Percentiles rank a stretch among this genome's conserved stretches.
phyloP scores from a whole-genome alignment of 2,329 filamentous ascomycete genomes.

The Trichoderma sp. region DNA sequence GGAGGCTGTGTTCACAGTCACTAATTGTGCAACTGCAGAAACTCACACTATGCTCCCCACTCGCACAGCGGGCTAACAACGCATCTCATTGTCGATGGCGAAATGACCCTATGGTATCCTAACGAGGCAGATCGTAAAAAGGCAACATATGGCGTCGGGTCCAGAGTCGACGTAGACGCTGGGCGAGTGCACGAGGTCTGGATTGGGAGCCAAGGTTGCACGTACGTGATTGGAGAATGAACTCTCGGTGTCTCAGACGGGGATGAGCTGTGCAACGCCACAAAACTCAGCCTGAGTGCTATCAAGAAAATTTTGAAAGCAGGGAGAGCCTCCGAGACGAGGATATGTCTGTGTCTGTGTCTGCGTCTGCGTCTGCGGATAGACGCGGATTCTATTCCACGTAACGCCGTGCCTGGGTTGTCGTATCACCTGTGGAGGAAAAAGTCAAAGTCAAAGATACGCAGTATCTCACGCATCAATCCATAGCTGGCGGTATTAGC shows the following conservation, averaged over 20 bases:
- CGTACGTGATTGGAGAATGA: constrained; percentile 63
- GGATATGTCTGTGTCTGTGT: background rate
- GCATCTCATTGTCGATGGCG: constrained; percentile 66
- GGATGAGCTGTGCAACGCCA: background rate
- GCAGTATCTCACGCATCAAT: background rate
- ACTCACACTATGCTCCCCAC: constrained; percentile 69
- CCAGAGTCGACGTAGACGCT: constrained; percentile 67
- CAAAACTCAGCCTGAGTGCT: background rate
- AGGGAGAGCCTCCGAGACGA: background rate
- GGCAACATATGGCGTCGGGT: constrained; percentile 61
- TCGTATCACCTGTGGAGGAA: background rate
- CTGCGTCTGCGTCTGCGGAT: background rate
- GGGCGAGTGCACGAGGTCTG: constrained; percentile 68
- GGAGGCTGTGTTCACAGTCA: constrained; percentile 10
- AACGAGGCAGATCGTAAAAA: constrained; percentile 57
- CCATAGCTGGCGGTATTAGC: background rate
- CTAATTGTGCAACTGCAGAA: constrained; percentile 45
- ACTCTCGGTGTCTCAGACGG: background rate
- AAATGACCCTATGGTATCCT: constrained; percentile 68
- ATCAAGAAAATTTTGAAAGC: background rate
- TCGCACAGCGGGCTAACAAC: constrained; percentile 65
- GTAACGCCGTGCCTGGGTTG: background rate
- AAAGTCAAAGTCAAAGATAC: background rate
- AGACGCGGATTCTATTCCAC: background rate
- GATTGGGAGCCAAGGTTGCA: constrained; percentile 66